Conservation (phyloP, 495 filamentous ascomycete genomes). For the Neurospora intermedia region DNA sequence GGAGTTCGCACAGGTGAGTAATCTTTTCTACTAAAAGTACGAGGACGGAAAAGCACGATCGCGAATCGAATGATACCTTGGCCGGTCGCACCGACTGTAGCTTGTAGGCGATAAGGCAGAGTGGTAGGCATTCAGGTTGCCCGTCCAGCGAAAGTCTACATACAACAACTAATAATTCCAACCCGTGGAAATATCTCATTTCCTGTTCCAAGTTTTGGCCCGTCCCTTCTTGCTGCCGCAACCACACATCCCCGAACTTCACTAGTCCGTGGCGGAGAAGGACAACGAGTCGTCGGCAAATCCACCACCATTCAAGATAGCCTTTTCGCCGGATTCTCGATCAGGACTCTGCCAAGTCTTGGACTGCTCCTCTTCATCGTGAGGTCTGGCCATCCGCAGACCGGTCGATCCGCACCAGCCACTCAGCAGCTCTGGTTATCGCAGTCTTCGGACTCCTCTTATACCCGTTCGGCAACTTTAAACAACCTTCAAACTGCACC, state of each 20-base stretch:
- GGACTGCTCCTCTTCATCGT: neutral
- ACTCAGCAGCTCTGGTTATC: neutral
- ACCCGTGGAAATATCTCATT: neutral
- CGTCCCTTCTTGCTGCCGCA: neutral
- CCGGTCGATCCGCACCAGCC: neutral
- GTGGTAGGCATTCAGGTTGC: neutral
- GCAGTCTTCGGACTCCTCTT: neutral
- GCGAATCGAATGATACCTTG: neutral
- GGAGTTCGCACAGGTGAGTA: neutral
- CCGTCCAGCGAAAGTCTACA: neutral
- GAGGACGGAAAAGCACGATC: neutral
- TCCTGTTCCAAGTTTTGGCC: neutral
- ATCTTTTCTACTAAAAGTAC: neutral
- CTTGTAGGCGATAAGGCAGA: neutral
- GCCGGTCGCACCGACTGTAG: neutral
- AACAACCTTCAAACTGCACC: neutral
- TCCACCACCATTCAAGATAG: neutral
- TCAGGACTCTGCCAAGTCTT: too few relatives aligned
- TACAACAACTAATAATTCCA: neutral
- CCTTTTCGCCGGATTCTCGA: neutral
- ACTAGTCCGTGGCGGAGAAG: neutral
- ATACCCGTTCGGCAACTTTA: neutral
- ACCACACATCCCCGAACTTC: neutral
- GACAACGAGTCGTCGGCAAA: neutral
- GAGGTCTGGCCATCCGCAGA: neutral